Conservation (phyloP, 192 early-diverging fungal genomes). For the Geranomyces variabilis region DNA sequence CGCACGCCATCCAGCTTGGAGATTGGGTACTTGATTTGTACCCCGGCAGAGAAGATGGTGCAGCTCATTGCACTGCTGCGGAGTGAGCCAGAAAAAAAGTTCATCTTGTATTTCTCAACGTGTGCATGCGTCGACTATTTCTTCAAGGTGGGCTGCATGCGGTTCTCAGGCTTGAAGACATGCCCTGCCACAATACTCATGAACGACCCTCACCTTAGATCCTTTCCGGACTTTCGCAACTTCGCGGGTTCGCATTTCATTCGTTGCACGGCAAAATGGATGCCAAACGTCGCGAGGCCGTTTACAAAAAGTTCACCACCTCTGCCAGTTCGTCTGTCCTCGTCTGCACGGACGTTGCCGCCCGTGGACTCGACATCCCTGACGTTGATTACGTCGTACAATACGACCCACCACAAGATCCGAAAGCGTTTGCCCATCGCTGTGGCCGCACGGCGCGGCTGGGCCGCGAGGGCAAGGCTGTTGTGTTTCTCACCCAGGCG, state of each 20-base stretch:
- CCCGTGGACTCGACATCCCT: constrained; percentile 93
- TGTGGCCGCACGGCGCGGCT: constrained; percentile 92
- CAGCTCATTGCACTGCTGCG: constrained; percentile 59
- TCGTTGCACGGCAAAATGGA: constrained; percentile 95
- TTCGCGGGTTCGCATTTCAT: constrained; percentile 61
- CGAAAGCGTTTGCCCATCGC: constrained; percentile 92
- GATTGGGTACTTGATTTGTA: constrained; percentile 70
- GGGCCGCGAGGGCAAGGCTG: constrained; percentile 82
- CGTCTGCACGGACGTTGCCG: constrained; percentile 94
- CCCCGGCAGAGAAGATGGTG: constrained; percentile 81
- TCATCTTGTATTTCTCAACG: constrained; percentile 94
- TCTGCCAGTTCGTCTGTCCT: constrained; percentile 74
- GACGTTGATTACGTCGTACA: constrained; percentile 95
- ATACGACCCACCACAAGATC: constrained; percentile 94
- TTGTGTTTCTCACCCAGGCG: constrained; percentile 75
- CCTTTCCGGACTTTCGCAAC: constrained; percentile 29
- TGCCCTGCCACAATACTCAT: neutral
- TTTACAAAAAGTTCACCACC: constrained; percentile 74
- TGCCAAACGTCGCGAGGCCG: constrained; percentile 80
- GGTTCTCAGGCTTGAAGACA: constrained; percentile 14
- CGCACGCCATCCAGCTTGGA: constrained; percentile 62
- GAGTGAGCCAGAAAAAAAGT: constrained; percentile 68
- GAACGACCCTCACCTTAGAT: constrained; percentile 19
- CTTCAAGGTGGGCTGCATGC: constrained; percentile 60
- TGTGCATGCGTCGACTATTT: constrained; percentile 97